Conservation (phyloP, 2,329 filamentous ascomycete genomes). For the Tolypocladium amazonense region DNA sequence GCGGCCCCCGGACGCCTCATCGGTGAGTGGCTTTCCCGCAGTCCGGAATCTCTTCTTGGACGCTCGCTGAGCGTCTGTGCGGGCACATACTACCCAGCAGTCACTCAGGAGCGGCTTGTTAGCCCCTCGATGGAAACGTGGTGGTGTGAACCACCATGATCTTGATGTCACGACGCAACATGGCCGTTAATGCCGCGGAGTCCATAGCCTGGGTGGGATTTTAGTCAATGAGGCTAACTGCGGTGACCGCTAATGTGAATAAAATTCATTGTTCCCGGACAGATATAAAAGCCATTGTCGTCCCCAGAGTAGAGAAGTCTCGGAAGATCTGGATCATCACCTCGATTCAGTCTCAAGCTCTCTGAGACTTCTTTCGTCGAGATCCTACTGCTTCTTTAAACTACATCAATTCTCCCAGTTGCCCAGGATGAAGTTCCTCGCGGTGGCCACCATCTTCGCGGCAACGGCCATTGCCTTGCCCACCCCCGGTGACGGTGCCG, state of each 20-base stretch:
- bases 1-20: not conserved
- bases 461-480: not conserved
- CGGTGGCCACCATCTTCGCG: not conserved
- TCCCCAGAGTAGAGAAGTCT: not conserved
- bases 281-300: not conserved
- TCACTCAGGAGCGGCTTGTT: not conserved
- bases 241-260: not conserved
- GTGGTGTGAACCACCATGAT: not conserved
- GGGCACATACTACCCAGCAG: not conserved
- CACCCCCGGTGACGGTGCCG: not conserved
- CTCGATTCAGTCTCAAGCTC: not conserved
- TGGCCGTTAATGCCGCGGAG: not conserved
- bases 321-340: not conserved
- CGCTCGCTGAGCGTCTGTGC: not conserved
- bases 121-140: not conserved
- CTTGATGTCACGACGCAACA: not conserved
- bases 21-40: not conserved
- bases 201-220: too few species aligned
- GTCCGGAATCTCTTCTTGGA: not conserved
- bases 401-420: not conserved
- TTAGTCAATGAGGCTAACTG: not conserved
- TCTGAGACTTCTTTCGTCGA: not conserved
- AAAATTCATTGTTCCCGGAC: not conserved
- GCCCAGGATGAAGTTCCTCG: not conserved
- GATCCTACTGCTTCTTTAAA: not conserved